These are phyloP conservation scores for Ceratobasidium theobromae DNA, from an alignment of 1,284 basidiomycete genomes.

Conservation along the genomic window DNA sequence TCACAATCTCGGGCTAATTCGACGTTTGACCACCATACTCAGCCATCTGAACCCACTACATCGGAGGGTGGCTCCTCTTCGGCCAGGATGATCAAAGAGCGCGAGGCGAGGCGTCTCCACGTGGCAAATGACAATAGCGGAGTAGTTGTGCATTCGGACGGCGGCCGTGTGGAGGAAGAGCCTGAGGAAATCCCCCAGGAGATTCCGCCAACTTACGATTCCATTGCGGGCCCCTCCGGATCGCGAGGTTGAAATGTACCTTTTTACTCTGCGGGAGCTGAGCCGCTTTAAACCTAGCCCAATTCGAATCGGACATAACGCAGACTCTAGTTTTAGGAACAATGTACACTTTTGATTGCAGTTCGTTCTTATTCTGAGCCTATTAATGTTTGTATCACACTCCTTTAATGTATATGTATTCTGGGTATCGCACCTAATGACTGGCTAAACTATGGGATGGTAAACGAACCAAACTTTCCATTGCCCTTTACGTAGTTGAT, in stretches of 20 bases:
- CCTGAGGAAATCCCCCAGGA: slow-evolving; percentile 24
- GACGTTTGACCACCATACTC: slow-evolving; percentile 5
- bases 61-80: slow-evolving; percentile 22
- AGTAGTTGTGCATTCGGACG: slow-evolving; percentile 33
- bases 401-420: too few relatives aligned
- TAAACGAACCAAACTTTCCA: too few relatives aligned
- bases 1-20: slow-evolving; percentile 20
- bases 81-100: slow-evolving; percentile 15
- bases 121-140: slow-evolving; percentile 23
- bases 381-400: neutral
- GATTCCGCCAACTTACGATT: slow-evolving; percentile 35
- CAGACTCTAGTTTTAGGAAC: neutral
- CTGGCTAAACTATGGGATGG: too few relatives aligned
- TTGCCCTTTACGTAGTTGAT: too few relatives aligned
- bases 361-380: neutral
- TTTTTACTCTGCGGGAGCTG: neutral
- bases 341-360: neutral
- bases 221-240: slow-evolving; percentile 30
- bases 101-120: slow-evolving; percentile 28
- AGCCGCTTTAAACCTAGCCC: neutral
- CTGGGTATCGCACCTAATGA: too few relatives aligned
- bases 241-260: neutral
- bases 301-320: neutral
- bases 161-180: slow-evolving; percentile 28
- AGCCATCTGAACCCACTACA: neutral